These are phyloP conservation scores for Rosa persica DNA, from an alignment of 306 rosid genomes.

Conservation along the genomic window DNA sequence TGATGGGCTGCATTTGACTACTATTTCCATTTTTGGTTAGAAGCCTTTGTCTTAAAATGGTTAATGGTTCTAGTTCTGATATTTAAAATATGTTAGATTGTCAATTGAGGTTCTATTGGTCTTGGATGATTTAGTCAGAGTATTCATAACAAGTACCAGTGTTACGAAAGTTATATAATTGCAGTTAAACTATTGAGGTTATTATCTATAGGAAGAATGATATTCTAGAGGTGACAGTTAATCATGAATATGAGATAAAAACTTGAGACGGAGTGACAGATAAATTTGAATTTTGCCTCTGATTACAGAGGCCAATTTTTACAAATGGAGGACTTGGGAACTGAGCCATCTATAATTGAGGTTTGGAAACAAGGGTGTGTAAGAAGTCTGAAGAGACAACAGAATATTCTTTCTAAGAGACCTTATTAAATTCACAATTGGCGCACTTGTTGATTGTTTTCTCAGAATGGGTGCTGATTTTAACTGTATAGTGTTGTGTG, in stretches of 20 bases:
- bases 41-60: background rate
- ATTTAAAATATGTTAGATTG: background rate
- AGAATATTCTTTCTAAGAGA: background rate
- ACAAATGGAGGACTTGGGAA: background rate
- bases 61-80: background rate
- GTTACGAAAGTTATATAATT: background rate
- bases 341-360: background rate
- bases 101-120: background rate
- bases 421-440: background rate
- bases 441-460: background rate
- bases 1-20: background rate
- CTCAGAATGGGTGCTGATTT: slow-evolving; percentile 9
- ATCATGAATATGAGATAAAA: background rate
- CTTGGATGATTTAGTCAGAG: background rate
- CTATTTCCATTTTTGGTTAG: background rate
- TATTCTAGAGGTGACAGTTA: background rate
- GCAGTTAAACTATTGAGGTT: background rate
- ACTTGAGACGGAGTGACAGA: background rate
- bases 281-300: background rate
- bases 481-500: slow-evolving; percentile 17
- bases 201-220: background rate
- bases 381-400: background rate
- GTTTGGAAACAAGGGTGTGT: background rate
- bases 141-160: background rate
- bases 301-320: background rate